Base-by-base conservation (phyloP, 305 asterid genomes). In the Nicotiana rustica region DNA sequence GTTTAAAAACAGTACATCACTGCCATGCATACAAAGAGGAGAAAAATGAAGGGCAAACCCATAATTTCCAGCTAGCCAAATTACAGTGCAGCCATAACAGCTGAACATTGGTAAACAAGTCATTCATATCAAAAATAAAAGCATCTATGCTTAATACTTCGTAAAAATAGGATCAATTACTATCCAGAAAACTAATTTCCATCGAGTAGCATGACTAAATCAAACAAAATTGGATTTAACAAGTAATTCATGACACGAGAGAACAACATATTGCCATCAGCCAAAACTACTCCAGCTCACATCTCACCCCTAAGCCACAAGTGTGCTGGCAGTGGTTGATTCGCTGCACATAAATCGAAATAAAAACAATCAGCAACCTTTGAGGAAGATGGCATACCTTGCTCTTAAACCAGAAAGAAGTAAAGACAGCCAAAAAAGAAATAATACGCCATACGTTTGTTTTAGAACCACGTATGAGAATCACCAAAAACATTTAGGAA, bases 301-400 rank as follows among this genome's bases (percentile, higher is more conserved):
- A 13, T 25, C 77, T 55, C 29, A 25, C 57, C 81, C 83, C 80
- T 92, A 94, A 10, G 98, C 97, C 81, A 92, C 98, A 3, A 94
- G 98, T 1, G 98, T 94, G 91, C 98, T 94, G 75, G 98, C 98
- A 41, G 98, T 94, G 82, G 97, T 92, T 1, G 98, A 94, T 78
- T 94, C 98, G 36, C 98, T 94, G 95, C 90, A 88, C 80, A 60
- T 79, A 36, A 44, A 2, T 64, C 3, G 65, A 38, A 4, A 19
- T 5, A 71, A 61, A 64, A 85, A 36, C 21, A 60, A 14, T 18
- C 18, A 25, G 73, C 35, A 67, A 29, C 35, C 6, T 4, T 12
- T 10, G 6, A 52, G 59, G 3, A 12, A 52, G 59, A 10, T 52
- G n/a, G 59, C 4, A 52, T 52, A 52, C 31, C 76, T 68, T 38